Conservation (phyloP, 306 rosid genomes). For the Dicorynia guianensis region DNA sequence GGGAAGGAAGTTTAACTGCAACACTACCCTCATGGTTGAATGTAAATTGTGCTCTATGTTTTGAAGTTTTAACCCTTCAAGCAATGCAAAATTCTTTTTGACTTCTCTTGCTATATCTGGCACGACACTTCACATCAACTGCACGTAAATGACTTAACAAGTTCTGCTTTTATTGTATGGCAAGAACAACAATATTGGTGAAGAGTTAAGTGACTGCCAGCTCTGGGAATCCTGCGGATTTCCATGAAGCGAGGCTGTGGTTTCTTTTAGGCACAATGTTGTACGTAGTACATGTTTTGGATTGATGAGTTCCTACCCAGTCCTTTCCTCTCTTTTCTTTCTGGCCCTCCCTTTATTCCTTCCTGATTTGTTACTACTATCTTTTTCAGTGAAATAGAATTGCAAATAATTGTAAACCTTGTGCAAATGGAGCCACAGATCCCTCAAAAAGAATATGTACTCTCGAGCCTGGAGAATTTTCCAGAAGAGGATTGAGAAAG, state of each 20-base stretch:
- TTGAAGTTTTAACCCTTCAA: no score
- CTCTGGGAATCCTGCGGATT: slow-evolving; percentile 47
- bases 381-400: background rate
- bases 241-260: slow-evolving; percentile 47
- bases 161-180: background rate
- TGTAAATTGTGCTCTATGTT: no score
- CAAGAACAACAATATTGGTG: slow-evolving; percentile 20
- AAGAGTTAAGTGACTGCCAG: slow-evolving; percentile 34
- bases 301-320: no score
- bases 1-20: no score
- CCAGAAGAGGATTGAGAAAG: background rate
- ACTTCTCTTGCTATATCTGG: no score
- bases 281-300: slow-evolving; percentile 37
- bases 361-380: background rate
- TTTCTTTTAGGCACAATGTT: slow-evolving; percentile 44
- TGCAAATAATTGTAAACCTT: background rate
- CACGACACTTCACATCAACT: background rate
- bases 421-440: background rate
- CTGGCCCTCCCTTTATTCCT: slow-evolving; percentile 34
- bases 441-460: no score
- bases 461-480: background rate
- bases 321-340: background rate
- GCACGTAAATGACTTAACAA: background rate
- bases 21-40: no score
- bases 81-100: no score